phyloP scores from a whole-genome alignment of 1,284 basidiomycete genomes.

The Ustilago xerochloae region DNA sequence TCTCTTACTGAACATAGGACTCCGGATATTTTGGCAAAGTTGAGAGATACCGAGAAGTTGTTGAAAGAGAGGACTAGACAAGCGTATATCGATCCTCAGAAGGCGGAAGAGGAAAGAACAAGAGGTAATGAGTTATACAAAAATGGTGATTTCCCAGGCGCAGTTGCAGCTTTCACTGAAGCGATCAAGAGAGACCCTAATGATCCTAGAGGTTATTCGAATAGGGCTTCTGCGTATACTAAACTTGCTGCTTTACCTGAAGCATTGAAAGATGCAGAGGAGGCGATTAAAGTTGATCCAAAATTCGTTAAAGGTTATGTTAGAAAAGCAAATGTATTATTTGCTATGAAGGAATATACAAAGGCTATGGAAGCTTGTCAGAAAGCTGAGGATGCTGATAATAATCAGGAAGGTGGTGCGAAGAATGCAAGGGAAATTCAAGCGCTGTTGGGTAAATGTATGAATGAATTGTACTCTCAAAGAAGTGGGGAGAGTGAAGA shows the following conservation, averaged over 20 bases:
- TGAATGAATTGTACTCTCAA: constrained; percentile 82
- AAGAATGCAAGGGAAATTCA: constrained; percentile 61
- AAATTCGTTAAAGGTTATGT: constrained; percentile 85
- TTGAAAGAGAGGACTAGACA: constrained; percentile 81
- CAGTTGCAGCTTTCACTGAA: constrained; percentile 92
- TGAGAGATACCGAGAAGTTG: constrained; percentile 78
- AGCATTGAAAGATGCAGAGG: constrained; percentile 93
- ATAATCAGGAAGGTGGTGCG: constrained; percentile 42
- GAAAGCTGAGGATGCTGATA: constrained; percentile 53
- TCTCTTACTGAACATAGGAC: constrained; percentile 97
- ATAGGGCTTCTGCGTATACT: constrained; percentile 94
- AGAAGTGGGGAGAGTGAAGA: constrained; percentile 90
- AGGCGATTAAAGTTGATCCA: constrained; percentile 91
- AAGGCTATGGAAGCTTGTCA: constrained; percentile 72
- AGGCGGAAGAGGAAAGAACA: constrained; percentile 85
- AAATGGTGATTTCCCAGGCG: constrained; percentile 74
- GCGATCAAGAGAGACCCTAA: constrained; percentile 93
- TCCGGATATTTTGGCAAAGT: constrained; percentile 88
- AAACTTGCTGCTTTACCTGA: constrained; percentile 94
- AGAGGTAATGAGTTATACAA: constrained; percentile 95
- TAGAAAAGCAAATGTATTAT: constrained; percentile 87
- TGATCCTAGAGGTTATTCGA: constrained; percentile 94
- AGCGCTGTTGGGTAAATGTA: constrained; percentile 66
- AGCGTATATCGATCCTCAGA: constrained; percentile 89
- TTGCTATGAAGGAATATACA: constrained; percentile 89